Base-by-base conservation (phyloP, 73 alveolate species). In the Stentor roeselii region DNA sequence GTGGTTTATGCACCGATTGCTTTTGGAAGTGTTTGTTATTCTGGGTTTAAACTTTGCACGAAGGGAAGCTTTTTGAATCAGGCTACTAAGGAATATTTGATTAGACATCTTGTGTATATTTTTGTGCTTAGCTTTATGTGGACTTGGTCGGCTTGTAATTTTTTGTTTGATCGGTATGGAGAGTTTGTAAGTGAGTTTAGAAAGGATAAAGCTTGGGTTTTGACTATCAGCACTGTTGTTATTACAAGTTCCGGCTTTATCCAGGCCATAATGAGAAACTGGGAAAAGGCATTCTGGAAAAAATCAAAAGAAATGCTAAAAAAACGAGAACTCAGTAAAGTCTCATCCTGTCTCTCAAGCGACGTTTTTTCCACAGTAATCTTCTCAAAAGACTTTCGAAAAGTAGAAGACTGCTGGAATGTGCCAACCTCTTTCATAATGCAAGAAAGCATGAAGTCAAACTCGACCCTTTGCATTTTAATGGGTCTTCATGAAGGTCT, bases 241-340 rank as follows among this genome's bases (percentile, higher is more conserved):
- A 67, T 67, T 15, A 21, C 27, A 1, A 32, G 27, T 27, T 67
- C 80, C 0, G 80, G 80, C 21, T 67, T 67, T 67, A 67, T 67
- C 21, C 37, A 21, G 34, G 80, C 80, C 34, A 21, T 67, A 30
- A n/a, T 67, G 34, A 67, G 80, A 34, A 67, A 67, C 80, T 67
- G 80, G n/a, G 80, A 67, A 32, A 21, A 21, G 11, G 21, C 37
- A 30, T 67, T 67, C 34, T 67, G 37, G n/a, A 40, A 30, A 30
- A 67, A 67, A 67, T 67, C 80, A 67, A 67, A 67, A 67, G 50
- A 67, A 2, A 14, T 32, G 1, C 41, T n/a, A 36, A 21, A 21
- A 67, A 50, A 21, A 21, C 6, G 21, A 50, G 21, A 50, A 50
- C 67, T 50, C 67, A 50, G 67, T 50, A 21, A 6, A 50, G 67